phyloP scores from a whole-genome alignment of 2,329 filamentous ascomycete genomes.

The Capronia coronata region DNA sequence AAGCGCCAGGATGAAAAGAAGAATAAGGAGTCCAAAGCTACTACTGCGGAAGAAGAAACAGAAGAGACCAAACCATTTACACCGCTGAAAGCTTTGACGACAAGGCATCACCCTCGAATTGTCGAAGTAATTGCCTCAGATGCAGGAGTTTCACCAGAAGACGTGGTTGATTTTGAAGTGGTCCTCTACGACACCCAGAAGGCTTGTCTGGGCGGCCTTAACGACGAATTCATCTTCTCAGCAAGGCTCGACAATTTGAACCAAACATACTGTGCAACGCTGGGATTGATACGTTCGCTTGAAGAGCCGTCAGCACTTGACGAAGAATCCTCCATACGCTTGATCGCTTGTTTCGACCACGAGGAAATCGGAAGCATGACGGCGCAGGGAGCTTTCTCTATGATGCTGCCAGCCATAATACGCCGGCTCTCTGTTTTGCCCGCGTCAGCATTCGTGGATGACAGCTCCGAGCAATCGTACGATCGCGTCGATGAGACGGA shows the following conservation, averaged over 20 bases:
- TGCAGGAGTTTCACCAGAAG: conserved; percentile 60
- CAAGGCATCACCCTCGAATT: conserved; percentile 84
- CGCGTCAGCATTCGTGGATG: conserved; percentile 46
- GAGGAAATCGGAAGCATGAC: conserved; percentile 93
- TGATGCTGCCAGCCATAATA: conserved; percentile 79
- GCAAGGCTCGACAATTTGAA: conserved; percentile 91
- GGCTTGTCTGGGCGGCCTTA: conserved; percentile 77
- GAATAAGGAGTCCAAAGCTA: background rate
- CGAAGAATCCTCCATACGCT: conserved; percentile 71
- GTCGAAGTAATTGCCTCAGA: conserved; percentile 78
- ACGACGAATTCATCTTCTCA: conserved; percentile 93
- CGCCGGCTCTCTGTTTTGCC: conserved; percentile 78
- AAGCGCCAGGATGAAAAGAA: conserved; percentile 57
- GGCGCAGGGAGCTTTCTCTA: conserved; percentile 88
- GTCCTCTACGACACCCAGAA: conserved; percentile 96
- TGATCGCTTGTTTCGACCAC: conserved; percentile 95
- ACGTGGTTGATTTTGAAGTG: conserved; percentile 89
- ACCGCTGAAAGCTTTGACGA: conserved; percentile 67
- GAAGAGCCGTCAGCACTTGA: conserved; percentile 58
- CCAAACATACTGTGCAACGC: conserved; percentile 89
- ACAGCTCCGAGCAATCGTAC: conserved; percentile 58
- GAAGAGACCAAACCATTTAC: conserved; percentile 50
- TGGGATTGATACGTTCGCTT: conserved; percentile 77
- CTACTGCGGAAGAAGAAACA: conserved; percentile 35
- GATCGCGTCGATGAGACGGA: conserved; percentile 55